Evolutionary conservation across 768 basidiomycete species (phyloP).

Genomic region (Mycena pura): DNA sequence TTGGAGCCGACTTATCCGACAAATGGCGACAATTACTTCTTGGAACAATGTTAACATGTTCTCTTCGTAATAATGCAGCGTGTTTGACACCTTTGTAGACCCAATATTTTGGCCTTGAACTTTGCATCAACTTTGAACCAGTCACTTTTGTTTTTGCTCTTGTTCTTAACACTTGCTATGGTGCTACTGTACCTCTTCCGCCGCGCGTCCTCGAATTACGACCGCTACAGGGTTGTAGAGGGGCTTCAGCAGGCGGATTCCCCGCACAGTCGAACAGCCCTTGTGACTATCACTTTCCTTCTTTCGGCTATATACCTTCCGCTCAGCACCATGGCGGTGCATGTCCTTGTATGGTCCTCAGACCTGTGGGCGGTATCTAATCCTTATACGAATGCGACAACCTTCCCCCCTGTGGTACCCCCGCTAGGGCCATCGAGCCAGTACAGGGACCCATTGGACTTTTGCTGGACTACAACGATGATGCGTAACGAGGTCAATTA

Average conservation of each 20-base stretch:
- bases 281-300: slow-evolving; percentile 68
- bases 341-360: slow-evolving; percentile 78
- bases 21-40: slow-evolving; percentile 68
- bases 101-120: slow-evolving; percentile 77
- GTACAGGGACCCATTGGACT: slow-evolving; percentile 69
- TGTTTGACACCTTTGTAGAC: slow-evolving; percentile 46
- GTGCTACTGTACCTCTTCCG: slow-evolving; percentile 66
- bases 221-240: slow-evolving; percentile 57
- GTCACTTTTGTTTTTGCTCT: slow-evolving; percentile 64
- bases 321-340: slow-evolving; percentile 77
- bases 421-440: slow-evolving; percentile 63
- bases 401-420: slow-evolving; percentile 52
- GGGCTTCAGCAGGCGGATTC: slow-evolving; percentile 57
- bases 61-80: neutral
- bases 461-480: slow-evolving; percentile 85
- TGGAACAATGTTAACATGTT: slow-evolving; percentile 61
- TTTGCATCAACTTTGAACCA: slow-evolving; percentile 66
- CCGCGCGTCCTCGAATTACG: slow-evolving; percentile 53
- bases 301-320: slow-evolving; percentile 77
- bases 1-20: slow-evolving; percentile 44
- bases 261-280: slow-evolving; percentile 53
- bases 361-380: slow-evolving; percentile 79
- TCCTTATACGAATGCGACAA: slow-evolving; percentile 66
- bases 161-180: slow-evolving; percentile 62
- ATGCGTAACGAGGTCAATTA: slow-evolving; percentile 70